phyloP scores from a whole-genome alignment of 2,329 filamentous ascomycete genomes.

The Alternaria consortialis region DNA sequence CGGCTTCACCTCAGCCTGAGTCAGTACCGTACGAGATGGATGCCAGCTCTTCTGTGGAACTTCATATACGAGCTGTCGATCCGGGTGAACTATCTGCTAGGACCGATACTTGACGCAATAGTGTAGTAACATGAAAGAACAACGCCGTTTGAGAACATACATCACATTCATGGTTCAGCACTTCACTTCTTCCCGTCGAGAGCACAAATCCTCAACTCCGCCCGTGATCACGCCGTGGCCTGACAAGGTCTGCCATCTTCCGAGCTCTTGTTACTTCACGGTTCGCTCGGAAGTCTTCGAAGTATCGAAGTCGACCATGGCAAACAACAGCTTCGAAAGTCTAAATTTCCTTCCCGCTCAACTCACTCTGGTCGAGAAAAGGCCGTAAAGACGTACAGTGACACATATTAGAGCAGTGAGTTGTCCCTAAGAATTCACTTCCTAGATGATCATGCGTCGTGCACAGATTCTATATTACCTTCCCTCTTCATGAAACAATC shows the following conservation, averaged over 20 bases:
- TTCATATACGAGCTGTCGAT: neutral
- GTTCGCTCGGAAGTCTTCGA: neutral
- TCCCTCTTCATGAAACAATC: too few species aligned
- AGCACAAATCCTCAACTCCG: neutral
- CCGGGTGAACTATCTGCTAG: too few species aligned
- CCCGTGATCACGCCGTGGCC: neutral
- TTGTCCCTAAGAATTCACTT: too few species aligned
- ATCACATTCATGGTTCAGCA: neutral
- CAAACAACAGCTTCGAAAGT: too few species aligned
- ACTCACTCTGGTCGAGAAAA: too few species aligned
- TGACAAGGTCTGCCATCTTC: neutral
- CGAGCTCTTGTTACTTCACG: neutral
- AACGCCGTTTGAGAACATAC: neutral
- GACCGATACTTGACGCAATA: neutral
- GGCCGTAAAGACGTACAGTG: too few species aligned
- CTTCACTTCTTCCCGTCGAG: neutral
- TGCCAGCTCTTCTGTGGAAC: accelerated
- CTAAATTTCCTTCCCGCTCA: too few species aligned
- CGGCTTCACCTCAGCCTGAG: neutral
- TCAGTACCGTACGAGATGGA: neutral
- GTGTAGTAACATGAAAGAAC: neutral
- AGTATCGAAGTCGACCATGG: too few species aligned
- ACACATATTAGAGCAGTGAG: too few species aligned
- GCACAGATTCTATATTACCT: too few species aligned
- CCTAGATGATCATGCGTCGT: too few species aligned